Conservation (phyloP, 352 stramenopile species). For the Globisporangium apiculatum region DNA sequence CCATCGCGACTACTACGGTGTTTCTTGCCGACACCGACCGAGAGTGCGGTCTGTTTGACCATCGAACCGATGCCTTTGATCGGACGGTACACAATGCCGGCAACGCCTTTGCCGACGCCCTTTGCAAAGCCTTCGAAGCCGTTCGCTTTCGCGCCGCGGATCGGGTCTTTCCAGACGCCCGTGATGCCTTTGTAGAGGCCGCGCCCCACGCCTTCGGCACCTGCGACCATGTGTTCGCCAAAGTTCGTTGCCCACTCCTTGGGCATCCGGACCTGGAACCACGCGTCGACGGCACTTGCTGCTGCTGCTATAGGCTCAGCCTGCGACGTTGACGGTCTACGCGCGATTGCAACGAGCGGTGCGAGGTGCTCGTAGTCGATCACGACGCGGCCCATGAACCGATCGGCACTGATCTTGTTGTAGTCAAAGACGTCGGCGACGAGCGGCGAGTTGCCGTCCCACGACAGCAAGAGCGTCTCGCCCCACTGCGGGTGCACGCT, state of each 20-base stretch:
- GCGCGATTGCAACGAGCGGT: conserved; percentile 17
- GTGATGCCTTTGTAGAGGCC: conserved; percentile 70
- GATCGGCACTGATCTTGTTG: conserved; percentile 60
- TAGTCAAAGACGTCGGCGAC: conserved; percentile 63
- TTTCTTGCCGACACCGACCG: conserved; percentile 51
- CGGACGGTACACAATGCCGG: conserved; percentile 58
- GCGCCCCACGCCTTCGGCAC: conserved; percentile 57
- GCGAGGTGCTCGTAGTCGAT: conserved; percentile 33
- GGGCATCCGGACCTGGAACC: conserved; percentile 55
- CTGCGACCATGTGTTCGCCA: conserved; percentile 75
- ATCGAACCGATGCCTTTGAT: conserved; percentile 69
- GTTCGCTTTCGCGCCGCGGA: conserved; percentile 65
- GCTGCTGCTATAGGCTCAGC: neutral
- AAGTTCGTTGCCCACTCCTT: conserved; percentile 70
- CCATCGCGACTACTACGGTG: conserved; percentile 16
- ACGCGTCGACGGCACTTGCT: conserved; percentile 26
- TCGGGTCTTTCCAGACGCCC: conserved; percentile 72
- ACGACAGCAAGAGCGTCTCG: conserved; percentile 72
- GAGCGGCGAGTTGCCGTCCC: conserved; percentile 62
- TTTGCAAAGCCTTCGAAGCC: conserved; percentile 71
- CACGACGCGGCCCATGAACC: conserved; percentile 54
- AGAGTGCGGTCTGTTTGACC: conserved; percentile 70
- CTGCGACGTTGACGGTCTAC: neutral
- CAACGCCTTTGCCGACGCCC: conserved; percentile 59
- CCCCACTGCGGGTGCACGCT: conserved; percentile 61